Percentiles rank a stretch among this genome's conserved stretches.
These are phyloP conservation scores for Leptodontidium sp. DNA, from an alignment of 2,329 filamentous ascomycete species.

Conservation along the genomic window DNA sequence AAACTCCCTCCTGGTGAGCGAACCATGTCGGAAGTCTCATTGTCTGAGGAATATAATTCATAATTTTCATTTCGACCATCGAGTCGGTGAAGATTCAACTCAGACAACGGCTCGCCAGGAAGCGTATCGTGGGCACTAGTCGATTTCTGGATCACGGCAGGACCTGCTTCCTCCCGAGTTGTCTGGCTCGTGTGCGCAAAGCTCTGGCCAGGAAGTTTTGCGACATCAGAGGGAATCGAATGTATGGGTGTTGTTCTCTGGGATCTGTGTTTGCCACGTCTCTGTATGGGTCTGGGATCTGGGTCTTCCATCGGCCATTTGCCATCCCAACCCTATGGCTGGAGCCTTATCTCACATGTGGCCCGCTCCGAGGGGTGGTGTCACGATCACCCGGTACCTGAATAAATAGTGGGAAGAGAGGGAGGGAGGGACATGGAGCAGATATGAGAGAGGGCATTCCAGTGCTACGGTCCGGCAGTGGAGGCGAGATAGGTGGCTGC, in stretches of 20 bases:
- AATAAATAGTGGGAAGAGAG: neutral
- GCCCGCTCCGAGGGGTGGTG: neutral
- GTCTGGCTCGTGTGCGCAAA: neutral
- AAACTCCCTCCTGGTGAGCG: conserved; percentile 23
- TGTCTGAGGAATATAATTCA: conserved; percentile 4
- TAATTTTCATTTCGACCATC: conserved; percentile 21
- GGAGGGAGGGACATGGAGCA: neutral
- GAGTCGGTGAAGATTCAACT: neutral
- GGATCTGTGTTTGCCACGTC: conserved; percentile 16
- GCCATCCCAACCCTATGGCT: conserved; percentile 1
- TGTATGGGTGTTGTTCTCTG: conserved; percentile 5
- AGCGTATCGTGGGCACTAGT: neutral
- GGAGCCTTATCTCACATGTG: conserved; percentile 11
- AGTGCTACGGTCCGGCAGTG: neutral
- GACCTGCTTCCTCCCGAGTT: neutral
- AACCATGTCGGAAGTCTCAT: conserved; percentile 24
- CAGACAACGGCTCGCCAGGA: neutral
- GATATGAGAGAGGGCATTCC: conserved; percentile 1
- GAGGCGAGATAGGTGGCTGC: neutral
- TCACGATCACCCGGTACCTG: conserved; percentile 10
- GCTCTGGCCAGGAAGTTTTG: neutral
- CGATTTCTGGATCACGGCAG: neutral
- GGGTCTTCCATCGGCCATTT: conserved; percentile 24
- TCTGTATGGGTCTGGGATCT: conserved; percentile 18
- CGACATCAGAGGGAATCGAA: neutral